Evolutionary conservation across 1,284 basidiomycete genomes (phyloP).

Genomic region (Trametes hirsuta): DNA sequence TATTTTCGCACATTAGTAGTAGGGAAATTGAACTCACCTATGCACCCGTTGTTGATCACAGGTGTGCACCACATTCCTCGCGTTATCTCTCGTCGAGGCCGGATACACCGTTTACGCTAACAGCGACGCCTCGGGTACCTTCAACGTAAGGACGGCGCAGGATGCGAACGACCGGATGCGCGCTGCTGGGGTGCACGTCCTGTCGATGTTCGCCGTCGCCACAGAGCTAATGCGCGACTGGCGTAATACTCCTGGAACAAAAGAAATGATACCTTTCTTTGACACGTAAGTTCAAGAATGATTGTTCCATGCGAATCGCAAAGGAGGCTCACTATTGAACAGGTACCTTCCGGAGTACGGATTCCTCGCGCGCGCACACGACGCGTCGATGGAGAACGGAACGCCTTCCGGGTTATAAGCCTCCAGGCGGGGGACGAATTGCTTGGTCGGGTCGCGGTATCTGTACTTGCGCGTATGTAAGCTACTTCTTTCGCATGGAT

Average conservation of each 20-base stretch:
- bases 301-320: too few species aligned
- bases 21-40: not conserved
- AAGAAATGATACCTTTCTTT: slow-evolving; percentile 44
- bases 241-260: slow-evolving; percentile 45
- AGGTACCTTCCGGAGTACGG: slow-evolving; percentile 45
- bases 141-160: slow-evolving; percentile 41
- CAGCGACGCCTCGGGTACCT: slow-evolving; percentile 47
- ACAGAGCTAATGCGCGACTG: slow-evolving; percentile 52
- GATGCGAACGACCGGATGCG: slow-evolving; percentile 52
- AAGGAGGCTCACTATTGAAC: not conserved
- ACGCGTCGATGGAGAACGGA: slow-evolving; percentile 40
- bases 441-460: too few species aligned
- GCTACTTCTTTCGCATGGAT: too few species aligned
- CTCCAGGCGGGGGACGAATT: too few species aligned
- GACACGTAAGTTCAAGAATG: slow-evolving; percentile 39
- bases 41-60: slow-evolving; percentile 18
- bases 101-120: slow-evolving; percentile 52
- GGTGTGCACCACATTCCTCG: slow-evolving; percentile 52
- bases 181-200: slow-evolving; percentile 45
- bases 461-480: too few species aligned
- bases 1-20: not conserved
- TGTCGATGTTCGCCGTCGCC: slow-evolving; percentile 47
- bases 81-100: slow-evolving; percentile 45
- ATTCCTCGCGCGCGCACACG: slow-evolving; percentile 43
- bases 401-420: slow-evolving; percentile 25